Evolutionary conservation across 495 filamentous ascomycete species (phyloP), one percentile per base, ranked within the genome.

Genomic region (Schizothecium vesticola): DNA sequence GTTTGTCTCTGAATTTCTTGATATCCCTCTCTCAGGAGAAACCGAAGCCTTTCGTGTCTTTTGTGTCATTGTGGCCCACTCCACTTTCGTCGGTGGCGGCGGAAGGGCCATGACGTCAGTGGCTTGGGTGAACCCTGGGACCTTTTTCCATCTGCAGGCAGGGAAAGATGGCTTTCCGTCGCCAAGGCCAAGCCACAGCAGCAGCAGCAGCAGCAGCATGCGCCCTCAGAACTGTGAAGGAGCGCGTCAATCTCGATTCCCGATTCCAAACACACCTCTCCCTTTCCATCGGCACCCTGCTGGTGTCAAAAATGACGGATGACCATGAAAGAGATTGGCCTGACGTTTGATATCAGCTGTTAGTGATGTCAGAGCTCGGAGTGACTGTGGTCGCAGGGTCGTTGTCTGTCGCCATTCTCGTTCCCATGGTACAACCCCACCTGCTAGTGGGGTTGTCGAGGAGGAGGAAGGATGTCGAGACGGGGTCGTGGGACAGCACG

Each of bases 21-120:
- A 7, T 29, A 58, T 58, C 26, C 63, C 63, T 26, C 63, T 65
- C 63, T 65, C 63, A 58, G 43, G 43, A 43, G 61, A 64, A 29
- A 55, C 56, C 24, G 61, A 64, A 26, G 33, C 10, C 31, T 33
- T 33, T 19, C 43, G 43, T 63, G 26, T 21, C 36, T 43, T 23
- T 26, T 12, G 36, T 23, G n/a, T 64, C 63, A 28, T 55, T 55
- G 22, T 25, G 4, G 43, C 43, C 43, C 19, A 16, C 63, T 65
- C 55, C 43, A 65, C 62, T n/a, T n/a, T 51, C 16, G 33, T 26
- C 36, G 22, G 62, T 64, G 31, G 43, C 33, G 23, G 16, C 62
- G 43, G 43, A 16, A 51, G 43, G 19, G 6, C 43, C 43, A 51
- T 51, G 43, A 51, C 43, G 43, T 51, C 43, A 51, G 43, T 51